These are phyloP conservation scores for Stereocaulon alpinum DNA, from an alignment of 495 filamentous ascomycete genomes.

Conservation along the genomic window DNA sequence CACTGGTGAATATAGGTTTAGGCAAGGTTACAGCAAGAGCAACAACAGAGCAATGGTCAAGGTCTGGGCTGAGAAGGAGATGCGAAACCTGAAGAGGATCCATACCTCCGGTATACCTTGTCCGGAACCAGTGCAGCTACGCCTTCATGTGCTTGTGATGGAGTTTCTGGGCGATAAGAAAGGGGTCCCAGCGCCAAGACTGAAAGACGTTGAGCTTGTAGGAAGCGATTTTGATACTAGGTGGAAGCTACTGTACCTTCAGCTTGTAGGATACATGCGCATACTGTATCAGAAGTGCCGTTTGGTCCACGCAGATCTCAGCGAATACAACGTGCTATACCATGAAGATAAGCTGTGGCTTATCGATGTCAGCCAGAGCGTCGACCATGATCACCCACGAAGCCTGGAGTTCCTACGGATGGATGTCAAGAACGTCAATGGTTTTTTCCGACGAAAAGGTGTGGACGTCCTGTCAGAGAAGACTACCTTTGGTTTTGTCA, in stretches of 20 bases:
- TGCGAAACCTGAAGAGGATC: constrained; percentile 81
- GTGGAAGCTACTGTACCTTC: constrained; percentile 69
- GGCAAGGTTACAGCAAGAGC: constrained; percentile 76
- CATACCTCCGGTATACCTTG: constrained; percentile 74
- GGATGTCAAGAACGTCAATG: constrained; percentile 92
- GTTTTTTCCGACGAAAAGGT: constrained; percentile 80
- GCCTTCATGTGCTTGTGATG: constrained; percentile 89
- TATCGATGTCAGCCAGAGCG: constrained; percentile 94
- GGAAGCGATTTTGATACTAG: constrained; percentile 44
- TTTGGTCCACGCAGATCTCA: constrained; percentile 90
- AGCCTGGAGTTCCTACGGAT: constrained; percentile 87
- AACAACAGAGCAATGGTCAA: constrained; percentile 94
- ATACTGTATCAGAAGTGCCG: constrained; percentile 81
- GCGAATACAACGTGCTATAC: constrained; percentile 94
- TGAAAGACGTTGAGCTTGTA: constrained; percentile 61
- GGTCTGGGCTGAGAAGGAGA: constrained; percentile 97
- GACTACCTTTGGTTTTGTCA: constrained; percentile 70
- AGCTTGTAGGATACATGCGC: constrained; percentile 80
- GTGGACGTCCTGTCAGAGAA: constrained; percentile 69
- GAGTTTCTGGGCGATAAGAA: constrained; percentile 78
- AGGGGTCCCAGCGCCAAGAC: constrained; percentile 73
- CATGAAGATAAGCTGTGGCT: constrained; percentile 74
- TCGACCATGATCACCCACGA: constrained; percentile 90
- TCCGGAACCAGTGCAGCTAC: constrained; percentile 79
- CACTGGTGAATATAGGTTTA: constrained; percentile 78